phyloP scores from a whole-genome alignment of 2,329 filamentous ascomycete genomes.

The Clonostachys rhizophaga region DNA sequence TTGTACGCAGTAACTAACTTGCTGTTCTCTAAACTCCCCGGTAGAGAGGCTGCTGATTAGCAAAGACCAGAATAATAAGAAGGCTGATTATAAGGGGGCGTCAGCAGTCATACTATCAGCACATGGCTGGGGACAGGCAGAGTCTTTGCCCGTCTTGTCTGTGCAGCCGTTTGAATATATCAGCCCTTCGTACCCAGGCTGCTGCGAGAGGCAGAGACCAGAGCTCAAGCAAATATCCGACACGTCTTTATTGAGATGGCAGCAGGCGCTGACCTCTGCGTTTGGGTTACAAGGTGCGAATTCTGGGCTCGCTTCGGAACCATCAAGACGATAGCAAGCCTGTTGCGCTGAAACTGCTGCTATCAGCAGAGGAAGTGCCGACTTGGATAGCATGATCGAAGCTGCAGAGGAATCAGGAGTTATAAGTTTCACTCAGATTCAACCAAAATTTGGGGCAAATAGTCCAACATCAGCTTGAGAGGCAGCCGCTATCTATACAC shows the following conservation, averaged over 20 bases:
- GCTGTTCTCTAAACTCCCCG: neutral
- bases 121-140: conserved; percentile 9
- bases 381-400: no score
- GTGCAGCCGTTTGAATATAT: conserved; percentile 13
- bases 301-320: no score
- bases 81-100: neutral
- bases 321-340: no score
- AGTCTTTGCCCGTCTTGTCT: conserved; percentile 6
- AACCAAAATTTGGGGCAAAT: no score
- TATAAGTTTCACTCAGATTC: no score
- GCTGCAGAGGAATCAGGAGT: no score
- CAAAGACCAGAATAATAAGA: neutral
- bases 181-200: conserved; percentile 5
- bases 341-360: no score
- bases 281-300: conserved; percentile 7
- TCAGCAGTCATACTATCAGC: conserved; percentile 3
- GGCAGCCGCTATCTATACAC: no score
- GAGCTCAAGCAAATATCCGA: conserved; percentile 13
- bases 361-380: no score
- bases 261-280: conserved; percentile 10
- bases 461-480: no score
- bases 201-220: conserved; percentile 11
- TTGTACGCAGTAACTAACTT: conserved; percentile 1
- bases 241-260: conserved; percentile 6
- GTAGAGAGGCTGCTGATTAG: conserved; percentile 4